These are phyloP conservation scores for Noccaea bulbosa DNA, from an alignment of 345 rosid genomes.

Conservation along the genomic window DNA sequence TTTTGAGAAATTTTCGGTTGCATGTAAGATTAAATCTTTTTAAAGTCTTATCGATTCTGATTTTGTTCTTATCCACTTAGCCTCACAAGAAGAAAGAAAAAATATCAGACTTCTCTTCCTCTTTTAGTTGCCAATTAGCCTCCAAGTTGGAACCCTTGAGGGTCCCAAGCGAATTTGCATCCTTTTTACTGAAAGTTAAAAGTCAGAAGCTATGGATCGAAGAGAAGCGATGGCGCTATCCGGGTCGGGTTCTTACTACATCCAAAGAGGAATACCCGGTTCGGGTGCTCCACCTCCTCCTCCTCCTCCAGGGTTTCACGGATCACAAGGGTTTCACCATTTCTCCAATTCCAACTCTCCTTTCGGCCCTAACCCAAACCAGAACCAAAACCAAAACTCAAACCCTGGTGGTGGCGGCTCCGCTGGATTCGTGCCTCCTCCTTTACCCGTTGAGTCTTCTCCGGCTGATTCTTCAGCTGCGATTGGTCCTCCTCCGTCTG, in stretches of 20 bases:
- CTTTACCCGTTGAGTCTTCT: conserved; percentile 56
- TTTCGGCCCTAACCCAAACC: conserved; percentile 56
- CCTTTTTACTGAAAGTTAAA: not conserved
- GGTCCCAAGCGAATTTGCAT: conserved; percentile 8
- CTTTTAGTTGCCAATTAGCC: conserved; percentile 13
- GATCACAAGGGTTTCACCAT: conserved; percentile 67
- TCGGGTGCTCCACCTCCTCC: conserved; percentile 51
- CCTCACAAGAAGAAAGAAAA: not conserved
- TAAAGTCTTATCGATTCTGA: conserved; percentile 30
- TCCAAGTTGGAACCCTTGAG: conserved; percentile 40
- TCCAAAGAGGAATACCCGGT: conserved; percentile 75
- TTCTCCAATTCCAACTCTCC: conserved; percentile 56
- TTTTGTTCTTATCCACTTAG: conserved; percentile 33
- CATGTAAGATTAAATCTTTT: conserved; percentile 41
- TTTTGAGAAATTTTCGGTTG: conserved; percentile 54
- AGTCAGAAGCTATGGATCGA: conserved; percentile 80
- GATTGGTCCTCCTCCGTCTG: conserved; percentile 55
- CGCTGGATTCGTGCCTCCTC: conserved; percentile 43
- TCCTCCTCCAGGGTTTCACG: conserved; percentile 60
- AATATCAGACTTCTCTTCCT: not conserved
- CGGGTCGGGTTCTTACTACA: conserved; percentile 77
- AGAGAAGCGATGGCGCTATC: conserved; percentile 80
- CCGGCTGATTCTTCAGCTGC: conserved; percentile 49
- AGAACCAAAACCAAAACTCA: conserved; percentile 31
- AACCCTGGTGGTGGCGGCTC: conserved; percentile 19